phyloP scores from a whole-genome alignment of 2,329 filamentous ascomycete species.

The Sclerotiophoma versabilis region DNA sequence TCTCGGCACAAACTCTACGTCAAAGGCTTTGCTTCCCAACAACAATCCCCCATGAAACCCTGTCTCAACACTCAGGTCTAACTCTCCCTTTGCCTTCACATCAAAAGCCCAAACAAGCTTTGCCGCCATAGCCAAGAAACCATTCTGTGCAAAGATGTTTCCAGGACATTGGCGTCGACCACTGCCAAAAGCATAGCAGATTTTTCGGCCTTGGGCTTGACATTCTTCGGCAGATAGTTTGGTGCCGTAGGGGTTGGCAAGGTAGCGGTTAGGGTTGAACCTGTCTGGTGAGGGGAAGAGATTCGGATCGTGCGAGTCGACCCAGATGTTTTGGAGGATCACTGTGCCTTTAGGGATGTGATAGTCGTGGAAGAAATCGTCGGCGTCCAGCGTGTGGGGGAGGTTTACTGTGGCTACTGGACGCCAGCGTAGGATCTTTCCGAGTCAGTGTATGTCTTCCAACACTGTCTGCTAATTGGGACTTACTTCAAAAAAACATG shows the following conservation, averaged over 20 bases:
- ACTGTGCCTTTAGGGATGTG: slow-evolving; percentile 53
- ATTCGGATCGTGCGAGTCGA: neutral
- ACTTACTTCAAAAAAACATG: slow-evolving; percentile 10
- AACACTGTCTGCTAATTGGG: neutral
- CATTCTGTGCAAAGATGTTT: slow-evolving; percentile 5
- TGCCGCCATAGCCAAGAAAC: slow-evolving; percentile 3
- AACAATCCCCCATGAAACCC: slow-evolving; percentile 6
- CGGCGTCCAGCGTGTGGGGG: slow-evolving; percentile 54
- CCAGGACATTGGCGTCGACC: slow-evolving; percentile 7
- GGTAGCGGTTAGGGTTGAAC: slow-evolving; percentile 3
- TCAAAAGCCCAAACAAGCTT: slow-evolving; percentile 9
- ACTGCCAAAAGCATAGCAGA: slow-evolving; percentile 1
- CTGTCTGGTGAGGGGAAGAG: neutral
- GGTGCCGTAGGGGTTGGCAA: slow-evolving; percentile 3
- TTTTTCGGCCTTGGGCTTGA: slow-evolving; percentile 2
- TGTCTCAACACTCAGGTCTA: slow-evolving; percentile 8
- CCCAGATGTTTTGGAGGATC: slow-evolving; percentile 6
- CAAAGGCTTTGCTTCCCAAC: slow-evolving; percentile 1
- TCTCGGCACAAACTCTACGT: slow-evolving; percentile 5
- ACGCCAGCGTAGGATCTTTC: slow-evolving; percentile 42
- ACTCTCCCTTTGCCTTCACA: neutral
- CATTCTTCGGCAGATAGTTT: neutral
- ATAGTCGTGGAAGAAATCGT: slow-evolving; percentile 58
- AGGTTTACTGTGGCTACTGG: slow-evolving; percentile 50
- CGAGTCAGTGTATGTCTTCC: slow-evolving; percentile 2